Evolutionary conservation across 441 rosid species (phyloP), one percentile per base, ranked within the genome.

Genomic region (Metrosideros polymorpha): DNA sequence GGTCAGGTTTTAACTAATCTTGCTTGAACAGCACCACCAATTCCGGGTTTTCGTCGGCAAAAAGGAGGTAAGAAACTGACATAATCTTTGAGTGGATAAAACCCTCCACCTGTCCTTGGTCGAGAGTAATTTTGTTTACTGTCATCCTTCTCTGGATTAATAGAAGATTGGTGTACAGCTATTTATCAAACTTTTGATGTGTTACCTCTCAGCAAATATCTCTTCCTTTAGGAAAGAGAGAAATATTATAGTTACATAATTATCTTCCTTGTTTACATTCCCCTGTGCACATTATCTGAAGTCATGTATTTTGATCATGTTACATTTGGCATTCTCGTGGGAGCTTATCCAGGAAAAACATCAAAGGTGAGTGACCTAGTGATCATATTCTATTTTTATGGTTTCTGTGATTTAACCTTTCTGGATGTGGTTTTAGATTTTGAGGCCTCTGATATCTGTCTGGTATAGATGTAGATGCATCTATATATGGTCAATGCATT

Each of bases 1-100:
- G 88, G 88, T 83, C 91, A 88, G 87, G 91, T 93, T 82, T 89
- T 94, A 89, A 84, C 77, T 45, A 84, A 92, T 86, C 89, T 94
- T 88, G 94, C 94, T 66, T 89, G 88, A 63, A 85, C 92, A 22
- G 94, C 94, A 42, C 96, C 95, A 10, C 95, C 94, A 43, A 85
- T 94, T 88, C 95, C 94, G 12, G 95, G 96, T 77, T 93, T 94
- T 88, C 92, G 95, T 25, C 86, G 93, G 84, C 89, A 92, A 88
- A 93, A 93, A 88, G 96, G 96, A 87, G 96, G 96, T 94, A 87
- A 83, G 84, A 47, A 29, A n/a, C 84, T 52, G 63, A 79, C 59
- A 9, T 49, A 29, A 22, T 29, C 27, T 49, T 52, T 82, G 39
- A 14, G 25, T 43, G 83, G 53, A n/a, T 29, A 27, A 27, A 43